Evolutionary conservation across 2,329 filamentous ascomycete genomes (phyloP).

Genomic region (Paradendryphiella salina): DNA sequence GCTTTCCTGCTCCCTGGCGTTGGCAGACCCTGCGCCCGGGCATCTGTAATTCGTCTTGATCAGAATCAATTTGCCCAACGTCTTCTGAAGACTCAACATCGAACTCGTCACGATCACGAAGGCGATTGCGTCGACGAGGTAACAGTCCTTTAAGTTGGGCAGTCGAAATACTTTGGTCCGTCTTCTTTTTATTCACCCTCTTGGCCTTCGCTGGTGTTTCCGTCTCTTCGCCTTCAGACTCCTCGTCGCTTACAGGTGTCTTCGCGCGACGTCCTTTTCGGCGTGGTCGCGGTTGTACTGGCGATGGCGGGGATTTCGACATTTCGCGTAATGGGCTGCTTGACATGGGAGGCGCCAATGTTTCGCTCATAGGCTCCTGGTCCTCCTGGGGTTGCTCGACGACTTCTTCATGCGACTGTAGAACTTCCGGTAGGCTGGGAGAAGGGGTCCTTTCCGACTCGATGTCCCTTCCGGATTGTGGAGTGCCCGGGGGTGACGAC

Average conservation of each 20-base stretch:
- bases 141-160: slow-evolving; percentile 52
- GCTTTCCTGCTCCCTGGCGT: slow-evolving; percentile 20
- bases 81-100: slow-evolving; percentile 48
- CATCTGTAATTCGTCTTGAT: slow-evolving; percentile 50
- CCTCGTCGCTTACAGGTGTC: slow-evolving; percentile 24
- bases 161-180: slow-evolving; percentile 46
- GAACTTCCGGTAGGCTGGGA: slow-evolving; percentile 40
- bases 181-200: slow-evolving; percentile 25
- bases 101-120: slow-evolving; percentile 44
- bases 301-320: slow-evolving; percentile 20
- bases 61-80: slow-evolving; percentile 39
- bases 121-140: slow-evolving; percentile 47
- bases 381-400: slow-evolving; percentile 30
- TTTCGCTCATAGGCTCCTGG: slow-evolving; percentile 45
- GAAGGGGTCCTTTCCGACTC: slow-evolving; percentile 42
- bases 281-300: slow-evolving; percentile 21
- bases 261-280: slow-evolving; percentile 22
- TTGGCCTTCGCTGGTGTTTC: slow-evolving; percentile 29
- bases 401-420: slow-evolving; percentile 30
- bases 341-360: slow-evolving; percentile 51
- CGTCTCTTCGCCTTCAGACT: slow-evolving; percentile 31
- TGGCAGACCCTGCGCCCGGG: slow-evolving; percentile 29
- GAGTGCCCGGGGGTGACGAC: slow-evolving; percentile 44
- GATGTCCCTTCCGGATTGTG: slow-evolving; percentile 33
- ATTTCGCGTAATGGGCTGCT: slow-evolving; percentile 43